Conservation (phyloP, 805 yeast species). For the Monosporozyma solicola region DNA sequence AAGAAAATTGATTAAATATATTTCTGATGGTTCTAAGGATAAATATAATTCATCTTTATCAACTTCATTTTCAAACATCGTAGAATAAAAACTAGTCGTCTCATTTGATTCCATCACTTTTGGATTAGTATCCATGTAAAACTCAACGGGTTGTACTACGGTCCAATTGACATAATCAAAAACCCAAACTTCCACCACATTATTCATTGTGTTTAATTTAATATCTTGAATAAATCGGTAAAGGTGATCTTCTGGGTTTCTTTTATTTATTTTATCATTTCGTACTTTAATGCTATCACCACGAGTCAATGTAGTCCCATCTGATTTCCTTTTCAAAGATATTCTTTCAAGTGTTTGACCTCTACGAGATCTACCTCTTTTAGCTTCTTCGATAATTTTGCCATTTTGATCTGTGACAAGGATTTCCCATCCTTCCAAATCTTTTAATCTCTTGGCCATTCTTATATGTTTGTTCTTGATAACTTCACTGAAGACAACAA, state of each 20-base stretch:
- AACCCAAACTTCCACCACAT: slow-evolving; percentile 39
- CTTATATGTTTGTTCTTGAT: background rate
- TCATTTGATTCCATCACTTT: slow-evolving; percentile 11
- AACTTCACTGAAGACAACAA: background rate
- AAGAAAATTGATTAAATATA: slow-evolving; percentile 35
- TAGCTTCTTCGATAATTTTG: slow-evolving; percentile 7
- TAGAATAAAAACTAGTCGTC: slow-evolving; percentile 6
- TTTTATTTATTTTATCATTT: slow-evolving; percentile 9
- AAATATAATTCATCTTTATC: slow-evolving; percentile 41
- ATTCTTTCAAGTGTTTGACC: slow-evolving; percentile 5
- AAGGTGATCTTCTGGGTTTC: background rate
- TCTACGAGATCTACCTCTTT: slow-evolving; percentile 11
- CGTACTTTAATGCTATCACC: slow-evolving; percentile 44
- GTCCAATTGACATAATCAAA: slow-evolving; percentile 34
- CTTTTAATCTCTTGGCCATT: slow-evolving; percentile 16
- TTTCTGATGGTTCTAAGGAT: slow-evolving; percentile 38
- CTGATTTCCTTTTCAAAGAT: slow-evolving; percentile 33
- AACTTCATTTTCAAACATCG: slow-evolving; percentile 12
- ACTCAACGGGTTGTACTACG: slow-evolving; percentile 29
- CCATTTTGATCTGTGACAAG: slow-evolving; percentile 15
- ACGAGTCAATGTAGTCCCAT: slow-evolving; percentile 36
- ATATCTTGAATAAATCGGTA: slow-evolving; percentile 39
- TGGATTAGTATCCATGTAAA: slow-evolving; percentile 16
- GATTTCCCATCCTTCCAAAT: slow-evolving; percentile 20
- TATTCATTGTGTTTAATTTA: slow-evolving; percentile 36